Evolutionary conservation across 2,329 filamentous ascomycete genomes (phyloP), one percentile per base, ranked within the genome.

Genomic region (Penicillium sp.): DNA sequence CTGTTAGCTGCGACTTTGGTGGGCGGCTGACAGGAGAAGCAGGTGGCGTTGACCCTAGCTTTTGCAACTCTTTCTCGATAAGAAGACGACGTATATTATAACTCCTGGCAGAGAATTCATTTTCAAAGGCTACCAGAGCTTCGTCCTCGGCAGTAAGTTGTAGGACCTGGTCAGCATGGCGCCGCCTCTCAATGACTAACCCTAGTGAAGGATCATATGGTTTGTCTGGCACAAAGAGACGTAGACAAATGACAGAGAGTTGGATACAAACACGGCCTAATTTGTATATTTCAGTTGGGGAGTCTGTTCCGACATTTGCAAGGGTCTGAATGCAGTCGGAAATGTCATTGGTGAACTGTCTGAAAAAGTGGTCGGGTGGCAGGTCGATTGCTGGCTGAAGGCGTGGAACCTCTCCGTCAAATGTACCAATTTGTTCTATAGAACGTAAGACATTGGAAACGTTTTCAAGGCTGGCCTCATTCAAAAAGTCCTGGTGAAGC

Each of bases 201-300:
- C 76, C 77, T 33, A 85, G 69, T 1, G 84, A 85, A 1, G 94
- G 94, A 70, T 99, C 94, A 65, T 93, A 94, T 3, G 89, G 82
- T 62, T 87, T 86, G 70, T 96, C 88, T 0, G 95, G 92, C 2
- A 97, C 85, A 66, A 93, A 97, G 2, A 97, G 79, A 60, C 83
- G 83, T 48, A 97, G 78, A 40, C 87, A 83, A 16, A 87, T 86
- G 20, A 92, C 73, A 1, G 90, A 87, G 59, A 96, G 85, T 51
- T 88, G 80, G 26, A 91, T 80, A 84, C 92, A 94, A 5, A 89
- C 87, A 21, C 87, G 73, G 20, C 83, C 81, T 20, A 79, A 74
- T 51, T 73, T 68, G 38, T 70, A 66, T 9, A 65, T 55, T n/a
- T 62, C 55, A 5, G 64, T 59, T 20, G 65, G 55, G 4, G 64